Base-by-base conservation (phyloP, 75 land plant species). In the Azolla pinnata region DNA sequence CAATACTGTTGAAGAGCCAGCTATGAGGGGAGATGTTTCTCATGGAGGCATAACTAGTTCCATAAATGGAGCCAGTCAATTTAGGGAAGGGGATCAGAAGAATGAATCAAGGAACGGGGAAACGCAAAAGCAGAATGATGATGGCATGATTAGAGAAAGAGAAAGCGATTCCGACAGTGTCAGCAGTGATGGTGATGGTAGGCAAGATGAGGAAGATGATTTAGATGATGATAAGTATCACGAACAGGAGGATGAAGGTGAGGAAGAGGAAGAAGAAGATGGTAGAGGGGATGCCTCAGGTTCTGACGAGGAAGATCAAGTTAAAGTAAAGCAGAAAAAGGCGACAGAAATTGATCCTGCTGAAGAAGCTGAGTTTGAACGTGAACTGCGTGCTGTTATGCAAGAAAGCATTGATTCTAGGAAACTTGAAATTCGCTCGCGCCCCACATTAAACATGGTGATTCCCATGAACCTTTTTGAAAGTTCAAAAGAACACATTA, bases 321-420 rank as follows among this genome's bases (percentile, higher is more conserved):
- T 89, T 21, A 83, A 72, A 59, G 73, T 88, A n/a, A 83, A 78
- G 50, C 87, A 79, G 60, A 85, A 83, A 69, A 71, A 75, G 53
- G 64, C 68, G 40, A 62, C 67, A 5, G 81, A 81, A 33, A 74
- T 90, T 21, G 96, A 93, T 73, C 98, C 90, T 29, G 68, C 61
- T 34, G 96, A 89, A 57, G 80, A 70, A 73, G 96, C 86, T 23
- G 90, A 86, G 18, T 93, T 93, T 75, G 98, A 93, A 17, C 70
- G 79, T 27, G 90, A 93, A 58, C 70, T 85, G 5, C 70, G 78
- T 50, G 86, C 90, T 29, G 70, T 93, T 23, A 75, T 93, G 79
- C 98, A 92, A 75, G 98, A 93, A 82, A 93, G 98, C 51, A 65
- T 93, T 49, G 98, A 93, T n/a, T 83, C 85, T 5, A 68, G 98